Evolutionary conservation across 2,329 filamentous ascomycete genomes (phyloP).

Genomic region (Xylariales sp.): DNA sequence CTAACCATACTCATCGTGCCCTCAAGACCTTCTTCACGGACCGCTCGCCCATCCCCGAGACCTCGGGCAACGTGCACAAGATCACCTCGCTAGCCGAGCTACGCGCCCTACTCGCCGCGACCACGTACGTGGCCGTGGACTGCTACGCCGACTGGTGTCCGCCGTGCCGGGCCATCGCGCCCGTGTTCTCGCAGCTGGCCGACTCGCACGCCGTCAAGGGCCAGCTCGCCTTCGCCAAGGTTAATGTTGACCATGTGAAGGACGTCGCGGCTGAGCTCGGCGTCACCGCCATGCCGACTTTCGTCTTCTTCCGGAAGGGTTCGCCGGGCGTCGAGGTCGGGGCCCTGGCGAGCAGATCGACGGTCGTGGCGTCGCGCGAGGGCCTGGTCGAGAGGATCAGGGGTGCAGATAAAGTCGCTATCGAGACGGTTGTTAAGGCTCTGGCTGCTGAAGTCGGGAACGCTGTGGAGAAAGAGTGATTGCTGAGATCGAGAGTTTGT

Average conservation of each 20-base stretch:
- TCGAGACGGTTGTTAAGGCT: constrained; percentile 27
- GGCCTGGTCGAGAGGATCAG: constrained; percentile 25
- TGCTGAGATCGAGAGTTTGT: too few relatives aligned
- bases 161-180: constrained; percentile 62
- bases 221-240: constrained; percentile 63
- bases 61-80: constrained; percentile 54
- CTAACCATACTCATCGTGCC: background rate
- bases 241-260: constrained; percentile 65
- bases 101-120: constrained; percentile 52
- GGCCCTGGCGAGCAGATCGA: constrained; percentile 4
- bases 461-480: background rate
- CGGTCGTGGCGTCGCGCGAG: constrained; percentile 8
- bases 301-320: constrained; percentile 66
- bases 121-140: constrained; percentile 59
- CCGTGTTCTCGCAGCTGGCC: constrained; percentile 60
- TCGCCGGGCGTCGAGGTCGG: constrained; percentile 24
- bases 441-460: constrained; percentile 19
- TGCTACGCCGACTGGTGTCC: constrained; percentile 65
- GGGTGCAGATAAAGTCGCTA: constrained; percentile 26
- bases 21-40: constrained; percentile 39
- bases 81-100: constrained; percentile 46
- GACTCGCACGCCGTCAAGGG: constrained; percentile 51
- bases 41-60: constrained; percentile 54
- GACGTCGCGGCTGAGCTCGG: constrained; percentile 61
- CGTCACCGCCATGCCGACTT: constrained; percentile 66